These are phyloP conservation scores for Leucoagaricus sp. DNA, from an alignment of 1,284 basidiomycete species.

Conservation along the genomic window DNA sequence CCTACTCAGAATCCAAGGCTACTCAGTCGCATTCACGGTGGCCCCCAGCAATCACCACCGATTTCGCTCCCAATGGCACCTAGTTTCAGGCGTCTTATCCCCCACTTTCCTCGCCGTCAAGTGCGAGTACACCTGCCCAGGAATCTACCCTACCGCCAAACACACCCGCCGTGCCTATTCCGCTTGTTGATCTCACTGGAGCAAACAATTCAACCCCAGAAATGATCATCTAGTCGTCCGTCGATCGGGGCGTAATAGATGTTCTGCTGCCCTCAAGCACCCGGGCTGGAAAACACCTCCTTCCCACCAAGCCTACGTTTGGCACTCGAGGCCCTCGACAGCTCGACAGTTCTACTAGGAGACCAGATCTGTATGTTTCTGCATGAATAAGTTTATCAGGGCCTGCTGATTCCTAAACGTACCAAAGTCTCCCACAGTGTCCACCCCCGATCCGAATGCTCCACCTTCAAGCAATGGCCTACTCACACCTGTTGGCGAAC, in stretches of 20 bases:
- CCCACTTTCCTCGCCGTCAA: constrained; percentile 65
- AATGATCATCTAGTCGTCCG: constrained; percentile 19
- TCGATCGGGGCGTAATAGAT: constrained; percentile 27
- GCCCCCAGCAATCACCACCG: constrained; percentile 24
- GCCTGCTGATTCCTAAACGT: constrained; percentile 18
- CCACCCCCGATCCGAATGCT: constrained; percentile 33
- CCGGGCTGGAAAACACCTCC: constrained; percentile 30
- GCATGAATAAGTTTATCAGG: constrained; percentile 13
- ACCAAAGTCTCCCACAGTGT: constrained; percentile 48
- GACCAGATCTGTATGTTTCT: constrained; percentile 40
- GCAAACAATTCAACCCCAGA: constrained; percentile 19
- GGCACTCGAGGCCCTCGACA: constrained; percentile 17
- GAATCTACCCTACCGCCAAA: constrained; percentile 60
- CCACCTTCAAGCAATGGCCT: constrained; percentile 28
- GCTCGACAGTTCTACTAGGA: constrained; percentile 20
- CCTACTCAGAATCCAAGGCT: too few species aligned
- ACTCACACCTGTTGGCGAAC: constrained; percentile 31
- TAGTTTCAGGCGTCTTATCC: constrained; percentile 41
- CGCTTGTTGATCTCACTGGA: constrained; percentile 42
- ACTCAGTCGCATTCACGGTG: constrained; percentile 11
- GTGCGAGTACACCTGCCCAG: constrained; percentile 59
- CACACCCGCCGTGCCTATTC: constrained; percentile 55
- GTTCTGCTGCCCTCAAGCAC: constrained; percentile 23
- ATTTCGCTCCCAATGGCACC: not conserved
- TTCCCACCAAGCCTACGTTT: constrained; percentile 31